A percentile compares a stretch with the other conserved stretches of the same genome.
Conservation (phyloP, 2,329 filamentous ascomycete genomes). For the Emergomyces orientalis region DNA sequence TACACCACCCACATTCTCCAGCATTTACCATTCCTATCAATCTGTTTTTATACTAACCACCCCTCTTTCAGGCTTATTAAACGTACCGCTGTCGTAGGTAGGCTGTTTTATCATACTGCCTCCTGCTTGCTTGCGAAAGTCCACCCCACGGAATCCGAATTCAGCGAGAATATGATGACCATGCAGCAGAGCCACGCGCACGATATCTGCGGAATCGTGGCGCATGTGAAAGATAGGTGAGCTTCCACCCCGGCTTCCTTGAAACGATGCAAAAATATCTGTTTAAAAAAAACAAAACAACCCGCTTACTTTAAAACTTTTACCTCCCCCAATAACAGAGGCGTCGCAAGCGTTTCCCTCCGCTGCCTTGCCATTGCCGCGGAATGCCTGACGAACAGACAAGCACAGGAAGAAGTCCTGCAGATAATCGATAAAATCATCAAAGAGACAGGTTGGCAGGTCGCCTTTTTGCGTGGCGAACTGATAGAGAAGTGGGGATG, state of each 20-base stretch:
- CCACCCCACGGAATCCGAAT: slow-evolving; percentile 57
- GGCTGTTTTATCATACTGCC: slow-evolving; percentile 81
- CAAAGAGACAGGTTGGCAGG: slow-evolving; percentile 67
- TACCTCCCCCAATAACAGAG: slow-evolving; percentile 32
- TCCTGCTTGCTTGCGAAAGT: slow-evolving; percentile 72
- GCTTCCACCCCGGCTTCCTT: slow-evolving; percentile 14
- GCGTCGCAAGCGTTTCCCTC: slow-evolving; percentile 68
- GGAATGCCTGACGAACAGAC: slow-evolving; percentile 56
- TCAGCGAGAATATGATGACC: slow-evolving; percentile 57
- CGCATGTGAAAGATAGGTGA: slow-evolving; percentile 67
- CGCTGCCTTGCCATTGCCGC: slow-evolving; percentile 70
- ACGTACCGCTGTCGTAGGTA: slow-evolving; percentile 67
- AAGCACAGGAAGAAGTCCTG: slow-evolving; percentile 74
- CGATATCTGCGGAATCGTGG: slow-evolving; percentile 81
- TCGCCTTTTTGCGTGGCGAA: slow-evolving; percentile 61
- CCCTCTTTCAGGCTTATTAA: slow-evolving; percentile 60
- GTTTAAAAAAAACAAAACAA: too few relatives aligned
- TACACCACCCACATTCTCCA: background rate
- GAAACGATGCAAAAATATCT: background rate
- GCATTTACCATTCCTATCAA: background rate
- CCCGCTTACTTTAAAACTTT: background rate
- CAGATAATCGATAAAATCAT: slow-evolving; percentile 66
- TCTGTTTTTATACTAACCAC: background rate
- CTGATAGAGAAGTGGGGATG: slow-evolving; percentile 72
- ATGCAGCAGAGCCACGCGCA: slow-evolving; percentile 67